Base-by-base conservation (phyloP, 305 asterid genomes). In the Fraxinus sp. region DNA sequence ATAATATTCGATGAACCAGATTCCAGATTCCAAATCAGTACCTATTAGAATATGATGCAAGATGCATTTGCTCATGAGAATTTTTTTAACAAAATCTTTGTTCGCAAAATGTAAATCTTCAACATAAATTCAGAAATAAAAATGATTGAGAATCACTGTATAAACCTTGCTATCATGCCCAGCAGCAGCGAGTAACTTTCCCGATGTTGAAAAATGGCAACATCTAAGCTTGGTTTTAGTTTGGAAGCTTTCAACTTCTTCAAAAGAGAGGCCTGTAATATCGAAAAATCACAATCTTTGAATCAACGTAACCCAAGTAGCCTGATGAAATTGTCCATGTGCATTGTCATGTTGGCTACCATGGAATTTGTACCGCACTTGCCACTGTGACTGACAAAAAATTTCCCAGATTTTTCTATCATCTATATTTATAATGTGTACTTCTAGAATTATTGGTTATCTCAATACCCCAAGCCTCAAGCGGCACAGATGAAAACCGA, bases 11-110 rank as follows among this genome's bases (percentile, higher is more conserved):
- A 26, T 77, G 75, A 52, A 26, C 52, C 33, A 33, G 79, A 79
- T 64, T 82, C 83, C 80, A 85, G 16, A 81, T 89, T 59, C 87
- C 89, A 90, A 62, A 90, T 7, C 79, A 83, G 46, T 30, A 90
- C 88, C 93, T 90, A 87, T 78, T 80, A 20, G 43, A 83, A 85
- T 57, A 77, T 5, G 18, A 64, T 79, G 18, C 32, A 35, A 18
- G 66, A 49, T 4, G 26, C 3, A 14, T 64, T 43, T 39, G 55
- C 82, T 41, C 55, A 22, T 77, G 71, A 64, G 24, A 82, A 26
- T 10, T 28, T 66, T 8, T 22, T 66, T 26, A 9, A 64, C 73
- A 10, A 28, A 68, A 68, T 28, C 74, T 14, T 14, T 11, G 37
- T 68, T 68, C 13, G 18, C 37, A 6, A 68, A 68, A 13, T 28